phyloP scores from a whole-genome alignment of 2,329 filamentous ascomycete genomes.

The Metarhizium guizhouense region DNA sequence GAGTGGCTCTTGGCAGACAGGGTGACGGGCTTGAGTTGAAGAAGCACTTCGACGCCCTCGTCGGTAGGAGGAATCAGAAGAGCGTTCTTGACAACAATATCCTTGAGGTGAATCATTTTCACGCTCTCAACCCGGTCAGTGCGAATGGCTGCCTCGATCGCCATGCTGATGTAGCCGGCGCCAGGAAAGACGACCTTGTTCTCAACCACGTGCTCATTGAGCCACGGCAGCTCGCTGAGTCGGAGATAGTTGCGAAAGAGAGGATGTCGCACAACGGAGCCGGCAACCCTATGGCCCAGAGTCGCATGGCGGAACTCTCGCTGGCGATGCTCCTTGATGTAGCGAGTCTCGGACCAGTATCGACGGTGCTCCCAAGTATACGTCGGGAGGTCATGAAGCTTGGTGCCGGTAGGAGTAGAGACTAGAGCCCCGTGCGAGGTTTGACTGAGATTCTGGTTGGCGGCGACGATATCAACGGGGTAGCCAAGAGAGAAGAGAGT shows the following conservation, averaged over 20 bases:
- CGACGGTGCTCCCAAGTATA: slow-evolving; percentile 23
- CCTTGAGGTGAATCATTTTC: slow-evolving; percentile 13
- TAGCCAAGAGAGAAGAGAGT: slow-evolving; percentile 32
- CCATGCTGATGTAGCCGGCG: slow-evolving; percentile 25
- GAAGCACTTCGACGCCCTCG: slow-evolving; percentile 13
- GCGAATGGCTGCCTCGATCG: slow-evolving; percentile 17
- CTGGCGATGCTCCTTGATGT: slow-evolving; percentile 14
- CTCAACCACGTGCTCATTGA: slow-evolving; percentile 23
- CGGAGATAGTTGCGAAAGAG: slow-evolving; percentile 24
- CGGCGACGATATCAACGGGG: slow-evolving; percentile 29
- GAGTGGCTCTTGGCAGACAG: slow-evolving; percentile 12
- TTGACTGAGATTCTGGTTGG: slow-evolving; percentile 21
- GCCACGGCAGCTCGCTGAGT: slow-evolving; percentile 22
- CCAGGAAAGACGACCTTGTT: slow-evolving; percentile 23
- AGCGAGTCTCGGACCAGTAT: slow-evolving; percentile 19
- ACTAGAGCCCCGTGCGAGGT: slow-evolving; percentile 1
- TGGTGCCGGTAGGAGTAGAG: background rate
- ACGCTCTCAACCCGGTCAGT: slow-evolving; percentile 9
- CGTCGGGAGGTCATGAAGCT: slow-evolving; percentile 15
- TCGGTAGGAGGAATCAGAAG: slow-evolving; percentile 14
- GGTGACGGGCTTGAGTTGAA: slow-evolving; percentile 14
- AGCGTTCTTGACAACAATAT: slow-evolving; percentile 14
- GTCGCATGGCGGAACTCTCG: slow-evolving; percentile 16
- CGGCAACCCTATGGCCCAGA: slow-evolving; percentile 13
- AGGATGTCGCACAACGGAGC: slow-evolving; percentile 15